Base-by-base conservation (phyloP, 2,329 filamentous ascomycete species). In the Colletotrichum salicis region DNA sequence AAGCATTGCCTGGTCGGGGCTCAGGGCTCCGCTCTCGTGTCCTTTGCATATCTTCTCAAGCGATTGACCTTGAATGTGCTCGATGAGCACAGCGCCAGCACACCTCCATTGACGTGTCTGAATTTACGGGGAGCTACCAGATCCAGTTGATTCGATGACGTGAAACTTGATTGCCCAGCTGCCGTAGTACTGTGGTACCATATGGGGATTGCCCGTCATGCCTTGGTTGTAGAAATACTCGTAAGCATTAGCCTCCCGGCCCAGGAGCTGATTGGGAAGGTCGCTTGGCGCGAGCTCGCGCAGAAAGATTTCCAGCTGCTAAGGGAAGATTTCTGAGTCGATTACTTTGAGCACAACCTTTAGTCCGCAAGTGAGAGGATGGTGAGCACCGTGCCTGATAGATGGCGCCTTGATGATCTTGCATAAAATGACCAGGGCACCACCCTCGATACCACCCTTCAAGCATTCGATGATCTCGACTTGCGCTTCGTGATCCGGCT, bases 91-190 rank as follows among this genome's bases (percentile, higher is more conserved):
- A 2, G 29, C 22, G 4, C 64, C 64, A 1, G 12, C 55, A 11
- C 11, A 60, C 8, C 29, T 24, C 60, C 24, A 48, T 1, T 1
- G 24, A 8, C 3, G 19, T 1, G 41, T 48, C 19, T n/a, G 7
- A 7, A 4, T 6, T 48, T 6, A 48, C 2, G 19, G 7, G 19
- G 41, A 48, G 7, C 41, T 11, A 19, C 19, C 7, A 1, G 5
- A 3, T 3, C 8, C 35, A 3, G 24, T 0, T 4, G 37, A 2
- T 4, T 15, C 7, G n/a, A 4, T 13, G 2, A 10, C 22, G 2
- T 27, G 2, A 13, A 63, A 63, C 41, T 60, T 12, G 1, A 64
- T n/a, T 0, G 51, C 33, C 62, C 60, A 54, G 12, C 12, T 52
- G 29, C 60, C 60, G 19, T 63, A 29, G 12, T 11, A 54, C 10